Conservation (phyloP, 176 grass and related monocot genomes). For the Phoenix roebelenii region DNA sequence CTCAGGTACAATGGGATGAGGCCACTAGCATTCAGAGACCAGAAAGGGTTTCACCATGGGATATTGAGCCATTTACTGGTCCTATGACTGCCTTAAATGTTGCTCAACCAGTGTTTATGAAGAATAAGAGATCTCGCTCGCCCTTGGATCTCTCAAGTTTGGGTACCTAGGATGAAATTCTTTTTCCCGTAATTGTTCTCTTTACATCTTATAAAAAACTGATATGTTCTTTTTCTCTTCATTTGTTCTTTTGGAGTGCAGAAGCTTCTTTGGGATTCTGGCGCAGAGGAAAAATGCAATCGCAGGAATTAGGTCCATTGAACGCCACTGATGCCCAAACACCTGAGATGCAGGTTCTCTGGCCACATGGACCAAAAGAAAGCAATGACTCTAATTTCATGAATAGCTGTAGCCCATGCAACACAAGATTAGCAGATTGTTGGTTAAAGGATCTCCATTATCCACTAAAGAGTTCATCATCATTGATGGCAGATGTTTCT, state of each 20-base stretch:
- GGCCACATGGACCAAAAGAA: not conserved
- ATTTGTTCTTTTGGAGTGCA: not conserved
- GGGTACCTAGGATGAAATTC: not conserved
- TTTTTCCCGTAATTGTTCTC: not conserved
- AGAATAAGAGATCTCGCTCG: conserved; percentile 51
- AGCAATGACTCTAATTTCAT: not conserved
- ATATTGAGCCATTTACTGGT: conserved; percentile 45
- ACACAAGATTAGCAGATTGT: conserved; percentile 7
- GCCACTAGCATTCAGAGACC: conserved; percentile 35
- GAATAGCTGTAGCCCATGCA: not conserved
- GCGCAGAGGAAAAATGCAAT: conserved; percentile 7
- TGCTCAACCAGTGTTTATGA: conserved; percentile 27
- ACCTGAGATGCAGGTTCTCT: not conserved
- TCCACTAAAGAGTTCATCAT: conserved; percentile 18
- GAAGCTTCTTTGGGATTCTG: conserved; percentile 20
- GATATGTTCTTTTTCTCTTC: not conserved
- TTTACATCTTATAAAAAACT: conserved; percentile 5
- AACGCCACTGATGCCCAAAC: not conserved
- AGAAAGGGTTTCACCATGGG: conserved; percentile 77
- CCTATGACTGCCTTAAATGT: conserved; percentile 23
- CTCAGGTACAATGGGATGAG: conserved; percentile 81
- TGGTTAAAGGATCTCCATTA: conserved; percentile 28
- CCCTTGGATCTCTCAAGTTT: conserved; percentile 7
- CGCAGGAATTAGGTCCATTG: conserved; percentile 1
- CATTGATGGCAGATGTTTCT: conserved; percentile 21